phyloP scores from a whole-genome alignment of 2,329 filamentous ascomycete genomes.

The Rhinocladiella mackenziei region DNA sequence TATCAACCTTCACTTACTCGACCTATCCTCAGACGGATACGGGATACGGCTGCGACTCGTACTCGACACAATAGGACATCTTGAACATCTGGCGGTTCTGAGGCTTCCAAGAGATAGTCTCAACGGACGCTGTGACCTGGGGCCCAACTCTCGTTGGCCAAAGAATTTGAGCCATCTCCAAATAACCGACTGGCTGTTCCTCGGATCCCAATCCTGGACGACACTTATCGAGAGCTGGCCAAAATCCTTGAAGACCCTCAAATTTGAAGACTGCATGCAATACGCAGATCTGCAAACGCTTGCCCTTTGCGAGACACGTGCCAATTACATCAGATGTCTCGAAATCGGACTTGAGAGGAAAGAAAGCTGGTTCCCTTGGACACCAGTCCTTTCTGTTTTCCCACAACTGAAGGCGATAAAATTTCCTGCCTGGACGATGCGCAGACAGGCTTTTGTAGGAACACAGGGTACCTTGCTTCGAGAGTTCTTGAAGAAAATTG shows the following conservation, averaged over 20 bases:
- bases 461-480: too few relatives aligned
- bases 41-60: slow-evolving; percentile 48
- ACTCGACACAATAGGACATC: slow-evolving; percentile 48
- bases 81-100: slow-evolving; percentile 45
- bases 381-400: slow-evolving; percentile 1
- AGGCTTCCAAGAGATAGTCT: slow-evolving; percentile 45
- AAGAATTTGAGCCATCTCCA: slow-evolving; percentile 14
- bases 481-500: too few relatives aligned
- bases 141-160: slow-evolving; percentile 15
- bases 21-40: slow-evolving; percentile 53
- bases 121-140: slow-evolving; percentile 6
- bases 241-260: slow-evolving; percentile 14
- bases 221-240: slow-evolving; percentile 15
- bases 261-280: slow-evolving; percentile 1
- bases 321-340: slow-evolving; percentile 4
- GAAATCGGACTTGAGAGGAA: slow-evolving; percentile 6
- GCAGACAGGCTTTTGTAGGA: too few relatives aligned
- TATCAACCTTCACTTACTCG: slow-evolving; percentile 45
- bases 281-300: background rate
- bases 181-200: slow-evolving; percentile 10
- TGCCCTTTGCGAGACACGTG: background rate
- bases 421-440: slow-evolving; percentile 4
- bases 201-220: slow-evolving; percentile 7
- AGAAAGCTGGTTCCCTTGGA: slow-evolving; percentile 1
- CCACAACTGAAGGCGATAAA: background rate